Conservation (phyloP, 129 eudicot species). For the Flaveria brownii region DNA sequence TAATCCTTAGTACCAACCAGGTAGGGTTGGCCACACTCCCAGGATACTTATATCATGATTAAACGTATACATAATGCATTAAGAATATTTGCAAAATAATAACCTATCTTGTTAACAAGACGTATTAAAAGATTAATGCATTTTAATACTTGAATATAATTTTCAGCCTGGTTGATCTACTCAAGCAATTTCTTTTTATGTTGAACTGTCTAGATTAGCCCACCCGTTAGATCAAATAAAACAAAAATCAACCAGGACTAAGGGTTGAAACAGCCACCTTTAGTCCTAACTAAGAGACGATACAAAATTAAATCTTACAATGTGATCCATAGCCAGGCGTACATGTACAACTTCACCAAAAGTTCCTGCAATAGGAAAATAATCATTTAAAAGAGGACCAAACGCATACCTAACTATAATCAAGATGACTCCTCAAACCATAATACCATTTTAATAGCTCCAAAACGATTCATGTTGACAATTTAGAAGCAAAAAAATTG, state of each 20-base stretch:
- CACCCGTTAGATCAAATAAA: background rate
- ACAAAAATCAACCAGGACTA: background rate
- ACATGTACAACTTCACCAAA: constrained; percentile 85
- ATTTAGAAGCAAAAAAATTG: too few species aligned
- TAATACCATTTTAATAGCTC: background rate
- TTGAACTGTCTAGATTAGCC: background rate
- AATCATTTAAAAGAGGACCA: background rate
- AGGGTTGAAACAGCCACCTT: background rate
- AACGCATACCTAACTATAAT: background rate
- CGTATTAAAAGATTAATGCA: background rate
- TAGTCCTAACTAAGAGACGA: background rate
- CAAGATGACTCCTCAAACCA: background rate
- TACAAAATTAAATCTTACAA: constrained; percentile 38
- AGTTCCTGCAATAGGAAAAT: constrained; percentile 41
- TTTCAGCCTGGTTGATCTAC: background rate
- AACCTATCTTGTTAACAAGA: background rate
- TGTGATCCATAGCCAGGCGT: constrained; percentile 72
- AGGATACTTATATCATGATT: background rate
- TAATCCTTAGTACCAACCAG: background rate
- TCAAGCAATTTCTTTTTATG: background rate
- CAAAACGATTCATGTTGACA: too few species aligned
- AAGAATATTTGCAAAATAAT: background rate
- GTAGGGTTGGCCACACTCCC: background rate
- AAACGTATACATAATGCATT: background rate
- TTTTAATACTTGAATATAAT: background rate